Conservation (phyloP, 2,329 filamentous ascomycete genomes). For the Pseudogymnoascus sp. region DNA sequence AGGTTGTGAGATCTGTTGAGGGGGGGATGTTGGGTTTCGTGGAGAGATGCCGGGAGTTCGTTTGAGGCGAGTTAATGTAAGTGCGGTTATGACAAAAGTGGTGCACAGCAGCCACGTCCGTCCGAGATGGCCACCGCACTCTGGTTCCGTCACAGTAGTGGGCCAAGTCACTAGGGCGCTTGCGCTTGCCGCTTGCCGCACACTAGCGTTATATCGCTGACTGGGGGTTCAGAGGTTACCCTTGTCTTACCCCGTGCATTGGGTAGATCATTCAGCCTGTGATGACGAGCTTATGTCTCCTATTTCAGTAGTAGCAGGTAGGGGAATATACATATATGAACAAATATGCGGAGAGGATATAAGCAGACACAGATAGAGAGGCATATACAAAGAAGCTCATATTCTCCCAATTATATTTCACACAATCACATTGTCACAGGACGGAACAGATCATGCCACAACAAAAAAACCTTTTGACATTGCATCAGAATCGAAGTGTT, state of each 20-base stretch:
- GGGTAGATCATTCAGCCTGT: background rate
- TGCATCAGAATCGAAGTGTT: constrained; percentile 7
- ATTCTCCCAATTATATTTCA: background rate
- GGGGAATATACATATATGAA: background rate
- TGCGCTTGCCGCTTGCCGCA: background rate
- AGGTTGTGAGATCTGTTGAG: background rate
- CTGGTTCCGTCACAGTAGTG: constrained; percentile 8
- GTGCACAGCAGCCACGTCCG: constrained; percentile 6
- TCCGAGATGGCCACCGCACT: constrained; percentile 7
- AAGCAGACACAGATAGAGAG: background rate
- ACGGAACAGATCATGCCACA: background rate
- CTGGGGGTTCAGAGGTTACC: background rate
- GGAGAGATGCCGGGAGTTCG: background rate
- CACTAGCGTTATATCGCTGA: background rate
- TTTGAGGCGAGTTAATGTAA: constrained; percentile 8
- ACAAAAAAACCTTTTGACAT: background rate
- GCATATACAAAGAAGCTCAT: background rate
- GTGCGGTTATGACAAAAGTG: constrained; percentile 9
- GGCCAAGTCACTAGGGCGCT: constrained; percentile 7
- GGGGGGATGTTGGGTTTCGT: background rate
- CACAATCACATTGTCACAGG: background rate
- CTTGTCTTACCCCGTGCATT: background rate
- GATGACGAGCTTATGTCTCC: background rate
- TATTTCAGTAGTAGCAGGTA: background rate
- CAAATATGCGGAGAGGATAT: background rate